Percentiles rank a stretch among this genome's conserved stretches.
These are phyloP conservation scores for Phymatotrichopsis omnivora DNA, from an alignment of 2,329 filamentous ascomycete species.

Conservation along the genomic window DNA sequence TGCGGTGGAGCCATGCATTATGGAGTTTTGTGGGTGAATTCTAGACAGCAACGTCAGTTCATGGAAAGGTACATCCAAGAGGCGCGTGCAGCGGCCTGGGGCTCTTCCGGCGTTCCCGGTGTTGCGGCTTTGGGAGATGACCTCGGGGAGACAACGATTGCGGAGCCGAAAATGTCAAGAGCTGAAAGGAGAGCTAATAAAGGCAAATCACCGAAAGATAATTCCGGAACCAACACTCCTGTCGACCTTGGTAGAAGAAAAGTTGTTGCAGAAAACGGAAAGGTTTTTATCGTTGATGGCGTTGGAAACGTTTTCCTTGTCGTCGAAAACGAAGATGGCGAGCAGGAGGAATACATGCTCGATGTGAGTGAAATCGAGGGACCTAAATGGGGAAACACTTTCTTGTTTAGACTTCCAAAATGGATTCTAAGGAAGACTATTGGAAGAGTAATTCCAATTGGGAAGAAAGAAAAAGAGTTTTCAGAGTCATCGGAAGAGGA, in stretches of 20 bases:
- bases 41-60: slow-evolving; percentile 84
- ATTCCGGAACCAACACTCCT: slow-evolving; percentile 44
- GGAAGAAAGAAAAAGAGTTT: slow-evolving; percentile 34
- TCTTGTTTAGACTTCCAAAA: slow-evolving; percentile 66
- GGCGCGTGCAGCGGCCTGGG: slow-evolving; percentile 81
- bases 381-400: slow-evolving; percentile 72
- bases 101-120: slow-evolving; percentile 53
- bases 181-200: slow-evolving; percentile 28
- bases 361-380: slow-evolving; percentile 74
- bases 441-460: slow-evolving; percentile 40
- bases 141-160: neutral
- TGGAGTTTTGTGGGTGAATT: slow-evolving; percentile 70
- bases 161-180: slow-evolving; percentile 17
- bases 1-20: slow-evolving; percentile 83
- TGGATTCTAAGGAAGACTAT: slow-evolving; percentile 55
- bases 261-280: slow-evolving; percentile 88
- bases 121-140: slow-evolving; percentile 57
- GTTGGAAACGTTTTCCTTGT: slow-evolving; percentile 94
- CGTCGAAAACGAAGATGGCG: slow-evolving; percentile 77
- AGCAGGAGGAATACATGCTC: slow-evolving; percentile 70
- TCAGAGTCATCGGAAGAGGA: slow-evolving; percentile 34
- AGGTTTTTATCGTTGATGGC: slow-evolving; percentile 76
- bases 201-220: slow-evolving; percentile 41
- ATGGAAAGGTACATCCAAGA: slow-evolving; percentile 85
- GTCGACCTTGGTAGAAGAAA: slow-evolving; percentile 59